Evolutionary conservation across 129 eudicot species (phyloP).

Genomic region (Artemisia tridentata): DNA sequence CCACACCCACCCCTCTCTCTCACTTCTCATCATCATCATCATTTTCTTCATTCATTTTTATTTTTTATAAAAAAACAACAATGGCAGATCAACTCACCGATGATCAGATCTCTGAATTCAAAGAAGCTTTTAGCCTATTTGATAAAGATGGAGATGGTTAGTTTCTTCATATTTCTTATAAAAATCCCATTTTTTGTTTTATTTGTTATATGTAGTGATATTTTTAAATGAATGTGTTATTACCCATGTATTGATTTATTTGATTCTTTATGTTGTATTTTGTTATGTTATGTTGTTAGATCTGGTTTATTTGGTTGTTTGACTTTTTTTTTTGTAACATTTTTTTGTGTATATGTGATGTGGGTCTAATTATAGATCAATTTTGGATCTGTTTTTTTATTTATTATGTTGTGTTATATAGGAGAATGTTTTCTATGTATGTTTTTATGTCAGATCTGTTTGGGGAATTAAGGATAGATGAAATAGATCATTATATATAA

Average conservation of each 20-base stretch:
- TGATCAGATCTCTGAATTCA: slow-evolving; percentile 71
- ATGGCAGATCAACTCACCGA: slow-evolving; percentile 69
- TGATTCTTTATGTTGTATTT: neutral
- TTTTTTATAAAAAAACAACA: slow-evolving; percentile 6
- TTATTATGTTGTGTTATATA: neutral
- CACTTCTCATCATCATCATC: neutral
- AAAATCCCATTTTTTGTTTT: neutral
- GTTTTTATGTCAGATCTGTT: neutral
- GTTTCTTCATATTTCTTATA: slow-evolving; percentile 11
- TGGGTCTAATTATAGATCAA: neutral
- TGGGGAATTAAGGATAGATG: neutral
- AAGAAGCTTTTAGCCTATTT: slow-evolving; percentile 65
- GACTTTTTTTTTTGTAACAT: slow-evolving; percentile 21
- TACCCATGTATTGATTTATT: neutral
- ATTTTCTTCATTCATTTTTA: neutral
- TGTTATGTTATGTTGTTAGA: slow-evolving; percentile 9
- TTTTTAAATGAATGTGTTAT: neutral
- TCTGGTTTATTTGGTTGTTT: slow-evolving; percentile 26
- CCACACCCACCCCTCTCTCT: neutral
- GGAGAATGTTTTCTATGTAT: neutral
- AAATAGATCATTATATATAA: too few species aligned
- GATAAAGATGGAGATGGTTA: slow-evolving; percentile 65
- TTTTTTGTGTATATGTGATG: slow-evolving; percentile 1
- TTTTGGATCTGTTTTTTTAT: neutral
- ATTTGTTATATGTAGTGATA: neutral